Evolutionary conservation across 495 filamentous ascomycete genomes (phyloP), one percentile per base, ranked within the genome.

Genomic region (Aspergillus sclerotiicarbonarius): DNA sequence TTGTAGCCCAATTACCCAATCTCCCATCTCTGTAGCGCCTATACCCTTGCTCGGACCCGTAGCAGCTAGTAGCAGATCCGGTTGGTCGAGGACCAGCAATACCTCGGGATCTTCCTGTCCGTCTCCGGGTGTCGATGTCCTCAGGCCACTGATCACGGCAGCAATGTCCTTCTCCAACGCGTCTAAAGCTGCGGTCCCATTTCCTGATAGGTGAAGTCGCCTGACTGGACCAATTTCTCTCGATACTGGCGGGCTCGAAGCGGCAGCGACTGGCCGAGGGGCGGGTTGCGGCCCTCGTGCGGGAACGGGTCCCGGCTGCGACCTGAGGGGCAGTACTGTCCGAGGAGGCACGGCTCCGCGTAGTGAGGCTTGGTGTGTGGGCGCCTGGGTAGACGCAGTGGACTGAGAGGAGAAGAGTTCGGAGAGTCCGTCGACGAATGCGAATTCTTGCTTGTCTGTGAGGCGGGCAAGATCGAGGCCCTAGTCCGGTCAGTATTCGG

Each of bases 371-470:
- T 4, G 10, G 13, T n/a, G 31, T 13, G 47, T 9, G 32, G 47
- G 29, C 2, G 47, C 3, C 21, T 52, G 51, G 2, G 68, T 39
- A 16, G 54, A 30, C 49, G 71, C 60, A 58, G 54, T 52, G 50
- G 66, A 37, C 31, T 65, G 63, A 1, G 65, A 57, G 33, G 67
- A 62, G 60, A 84, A 87, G n/a, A 91, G 63, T 39, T 74, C 75
- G 47, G 72, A 82, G 32, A 94, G 71, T 5, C 90, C 90, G 65
- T 96, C 90, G 46, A 94, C 73, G 62, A 90, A 93, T 29, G 74
- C 73, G 62, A 92, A 87, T 53, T 76, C 76, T 18, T 81, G 80
- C 58, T 80, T 81, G 46, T 75, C 71, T 59, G 70, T 73, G 15
- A 86, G 68, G 9, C 78, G 81, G 9, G 83, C 81, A 51, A 94